A percentile compares a stretch with the other conserved stretches of the same genome.
Evolutionary conservation across 2,329 filamentous ascomycete genomes (phyloP).

Genomic region (Atkinsonella texensis): DNA sequence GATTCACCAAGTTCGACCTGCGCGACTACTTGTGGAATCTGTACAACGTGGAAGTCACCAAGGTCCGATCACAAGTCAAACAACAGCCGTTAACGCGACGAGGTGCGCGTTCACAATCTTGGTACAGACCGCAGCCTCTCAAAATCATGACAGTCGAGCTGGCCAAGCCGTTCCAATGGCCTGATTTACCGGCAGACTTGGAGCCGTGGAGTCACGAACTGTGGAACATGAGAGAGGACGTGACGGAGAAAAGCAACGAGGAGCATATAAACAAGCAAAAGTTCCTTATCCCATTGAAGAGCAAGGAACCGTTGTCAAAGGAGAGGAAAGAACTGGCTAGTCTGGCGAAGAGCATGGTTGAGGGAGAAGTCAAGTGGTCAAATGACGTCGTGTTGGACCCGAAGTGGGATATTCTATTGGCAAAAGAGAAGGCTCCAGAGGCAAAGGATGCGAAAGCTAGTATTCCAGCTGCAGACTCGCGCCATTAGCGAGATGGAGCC

Average conservation of each 20-base stretch:
- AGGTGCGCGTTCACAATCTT: constrained; percentile 36
- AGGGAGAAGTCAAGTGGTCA: constrained; percentile 49
- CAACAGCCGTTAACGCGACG: constrained; percentile 44
- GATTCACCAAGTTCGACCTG: constrained; percentile 91
- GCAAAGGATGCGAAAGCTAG: constrained; percentile 12
- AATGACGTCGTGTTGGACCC: constrained; percentile 33
- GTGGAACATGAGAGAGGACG: constrained; percentile 39
- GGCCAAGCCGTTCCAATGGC: constrained; percentile 79
- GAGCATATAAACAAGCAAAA: constrained; percentile 20
- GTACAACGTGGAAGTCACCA: constrained; percentile 63
- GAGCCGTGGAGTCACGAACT: constrained; percentile 53
- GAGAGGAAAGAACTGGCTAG: constrained; percentile 41
- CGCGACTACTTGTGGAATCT: constrained; percentile 86
- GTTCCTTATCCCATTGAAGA: constrained; percentile 25
- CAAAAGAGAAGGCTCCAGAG: constrained; percentile 10
- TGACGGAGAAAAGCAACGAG: constrained; percentile 28
- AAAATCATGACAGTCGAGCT: constrained; percentile 97
- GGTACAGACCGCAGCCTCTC: constrained; percentile 57
- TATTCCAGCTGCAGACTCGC: not conserved
- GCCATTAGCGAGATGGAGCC: too few relatives aligned
- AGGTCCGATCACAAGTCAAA: constrained; percentile 69
- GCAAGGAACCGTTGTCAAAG: constrained; percentile 28
- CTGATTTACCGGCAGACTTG: constrained; percentile 51
- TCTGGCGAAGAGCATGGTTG: constrained; percentile 50
- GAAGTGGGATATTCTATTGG: constrained; percentile 29